These are phyloP conservation scores for Tetracladium maxilliforme DNA, from an alignment of 2,329 filamentous ascomycete species.

Conservation along the genomic window DNA sequence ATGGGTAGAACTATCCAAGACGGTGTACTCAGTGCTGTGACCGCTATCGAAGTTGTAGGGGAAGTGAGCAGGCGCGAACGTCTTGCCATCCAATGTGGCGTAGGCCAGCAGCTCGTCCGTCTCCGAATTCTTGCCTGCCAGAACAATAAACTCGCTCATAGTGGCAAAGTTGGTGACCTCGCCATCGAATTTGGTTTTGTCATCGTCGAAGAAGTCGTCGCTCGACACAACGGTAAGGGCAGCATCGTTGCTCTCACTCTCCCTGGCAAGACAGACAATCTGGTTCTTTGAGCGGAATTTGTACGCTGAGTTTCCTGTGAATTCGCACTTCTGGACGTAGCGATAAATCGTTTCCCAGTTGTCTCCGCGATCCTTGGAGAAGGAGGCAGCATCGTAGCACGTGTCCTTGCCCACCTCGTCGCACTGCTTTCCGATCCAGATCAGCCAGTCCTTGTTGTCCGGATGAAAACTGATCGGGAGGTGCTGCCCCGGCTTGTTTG, in stretches of 20 bases:
- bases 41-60: conserved; percentile 70
- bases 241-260: conserved; percentile 46
- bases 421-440: conserved; percentile 75
- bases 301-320: conserved; percentile 53
- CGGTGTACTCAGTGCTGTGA: conserved; percentile 58
- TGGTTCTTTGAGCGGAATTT: conserved; percentile 35
- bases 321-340: conserved; percentile 72
- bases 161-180: conserved; percentile 78
- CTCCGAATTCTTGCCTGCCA: conserved; percentile 57
- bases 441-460: conserved; percentile 73
- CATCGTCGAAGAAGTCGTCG: conserved; percentile 59
- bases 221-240: conserved; percentile 58
- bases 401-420: conserved; percentile 19
- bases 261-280: conserved; percentile 47
- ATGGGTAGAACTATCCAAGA: conserved; percentile 88
- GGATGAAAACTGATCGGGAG: conserved; percentile 69
- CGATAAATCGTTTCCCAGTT: conserved; percentile 63
- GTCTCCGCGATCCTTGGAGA: conserved; percentile 67
- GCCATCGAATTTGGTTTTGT: conserved; percentile 45
- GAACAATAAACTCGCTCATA: conserved; percentile 93
- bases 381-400: conserved; percentile 62
- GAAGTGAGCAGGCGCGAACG: conserved; percentile 73
- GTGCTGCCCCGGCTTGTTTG: conserved; percentile 20
- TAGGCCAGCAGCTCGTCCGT: conserved; percentile 59
- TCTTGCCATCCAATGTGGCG: conserved; percentile 70